Conservation (phyloP, 129 eudicot species). For the Artemisia argyi region DNA sequence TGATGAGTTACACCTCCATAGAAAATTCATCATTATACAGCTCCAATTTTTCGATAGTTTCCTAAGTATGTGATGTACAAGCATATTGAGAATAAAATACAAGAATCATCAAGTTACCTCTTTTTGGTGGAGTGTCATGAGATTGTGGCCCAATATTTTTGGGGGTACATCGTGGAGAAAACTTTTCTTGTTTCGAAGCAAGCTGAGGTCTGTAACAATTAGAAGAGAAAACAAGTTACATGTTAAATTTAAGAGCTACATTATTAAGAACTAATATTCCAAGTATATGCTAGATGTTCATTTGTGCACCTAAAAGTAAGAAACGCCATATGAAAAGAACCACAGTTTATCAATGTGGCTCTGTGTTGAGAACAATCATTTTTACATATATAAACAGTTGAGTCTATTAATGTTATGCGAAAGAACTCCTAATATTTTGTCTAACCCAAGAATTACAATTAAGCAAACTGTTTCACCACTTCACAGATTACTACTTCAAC, state of each 20-base stretch:
- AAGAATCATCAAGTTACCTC: slow-evolving; percentile 50
- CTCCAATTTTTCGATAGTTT: background rate
- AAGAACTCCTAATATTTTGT: background rate
- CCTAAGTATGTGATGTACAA: background rate
- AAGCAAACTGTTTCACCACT: slow-evolving; percentile 13
- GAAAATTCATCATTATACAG: background rate
- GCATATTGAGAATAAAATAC: background rate
- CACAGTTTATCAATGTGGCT: background rate
- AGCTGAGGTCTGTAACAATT: slow-evolving; percentile 50
- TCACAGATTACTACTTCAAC: slow-evolving; percentile 4
- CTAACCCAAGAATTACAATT: background rate
- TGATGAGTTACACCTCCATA: background rate
- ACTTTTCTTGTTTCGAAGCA: slow-evolving; percentile 61
- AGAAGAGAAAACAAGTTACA: slow-evolving; percentile 6
- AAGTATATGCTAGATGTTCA: background rate
- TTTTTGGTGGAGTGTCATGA: slow-evolving; percentile 87
- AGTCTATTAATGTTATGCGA: background rate
- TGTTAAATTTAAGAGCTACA: background rate
- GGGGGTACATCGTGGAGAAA: slow-evolving; percentile 66
- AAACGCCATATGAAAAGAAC: background rate
- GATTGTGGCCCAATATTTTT: slow-evolving; percentile 73
- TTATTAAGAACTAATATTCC: background rate
- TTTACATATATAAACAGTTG: background rate
- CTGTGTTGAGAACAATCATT: background rate
- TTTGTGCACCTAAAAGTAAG: background rate